These are phyloP conservation scores for Calamus simplicifolius DNA, from an alignment of 176 grass and related monocot species.

Conservation along the genomic window DNA sequence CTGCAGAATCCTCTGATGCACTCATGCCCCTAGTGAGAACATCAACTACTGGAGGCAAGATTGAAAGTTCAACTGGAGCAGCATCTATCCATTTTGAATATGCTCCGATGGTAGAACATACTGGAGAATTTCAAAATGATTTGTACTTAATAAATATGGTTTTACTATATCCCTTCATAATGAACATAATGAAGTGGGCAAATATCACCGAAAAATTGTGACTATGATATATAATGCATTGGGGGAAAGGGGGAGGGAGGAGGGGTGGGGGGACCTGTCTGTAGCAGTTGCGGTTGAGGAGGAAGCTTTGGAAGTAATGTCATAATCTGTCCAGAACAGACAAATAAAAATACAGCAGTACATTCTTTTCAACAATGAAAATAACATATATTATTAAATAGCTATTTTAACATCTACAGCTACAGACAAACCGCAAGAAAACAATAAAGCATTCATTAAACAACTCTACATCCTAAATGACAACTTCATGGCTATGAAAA, in stretches of 20 bases:
- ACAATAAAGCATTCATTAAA: no score
- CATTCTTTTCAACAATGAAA: no score
- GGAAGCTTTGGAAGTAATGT: constrained; percentile 73
- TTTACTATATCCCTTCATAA: no score
- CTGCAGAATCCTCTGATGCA: constrained; percentile 74
- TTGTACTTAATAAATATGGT: not conserved
- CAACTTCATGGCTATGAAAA: no score
- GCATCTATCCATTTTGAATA: constrained; percentile 98
- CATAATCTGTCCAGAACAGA: constrained; percentile 60
- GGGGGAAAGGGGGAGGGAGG: no score
- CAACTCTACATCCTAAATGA: no score
- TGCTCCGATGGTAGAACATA: constrained; percentile 81
- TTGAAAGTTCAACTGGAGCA: constrained; percentile 61
- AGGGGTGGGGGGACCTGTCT: constrained; percentile 44
- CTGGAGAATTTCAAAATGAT: constrained; percentile 32
- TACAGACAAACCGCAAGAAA: not conserved
- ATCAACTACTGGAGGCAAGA: constrained; percentile 84
- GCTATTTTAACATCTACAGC: not conserved
- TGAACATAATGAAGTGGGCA: no score
- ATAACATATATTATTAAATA: no score
- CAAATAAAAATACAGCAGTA: not conserved
- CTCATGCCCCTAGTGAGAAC: constrained; percentile 90
- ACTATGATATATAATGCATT: no score
- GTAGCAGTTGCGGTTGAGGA: constrained; percentile 59
- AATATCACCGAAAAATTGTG: no score